phyloP scores from a whole-genome alignment of 495 filamentous ascomycete species.

The Aspergillus haitiensis region DNA sequence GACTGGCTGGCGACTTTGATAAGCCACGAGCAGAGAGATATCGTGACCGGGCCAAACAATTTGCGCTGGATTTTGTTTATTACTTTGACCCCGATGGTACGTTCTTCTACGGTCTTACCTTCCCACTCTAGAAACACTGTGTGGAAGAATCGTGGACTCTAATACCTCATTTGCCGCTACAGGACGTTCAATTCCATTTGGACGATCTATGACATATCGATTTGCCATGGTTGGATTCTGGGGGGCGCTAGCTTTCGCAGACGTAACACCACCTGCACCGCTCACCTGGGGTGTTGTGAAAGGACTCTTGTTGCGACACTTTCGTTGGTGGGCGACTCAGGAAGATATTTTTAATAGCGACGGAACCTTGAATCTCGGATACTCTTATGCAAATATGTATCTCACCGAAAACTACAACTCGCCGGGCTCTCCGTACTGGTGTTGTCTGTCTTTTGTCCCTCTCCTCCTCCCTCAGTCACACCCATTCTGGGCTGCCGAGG shows the following conservation, averaged over 20 bases:
- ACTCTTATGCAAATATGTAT: constrained; percentile 77
- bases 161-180: neutral
- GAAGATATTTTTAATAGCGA: constrained; percentile 69
- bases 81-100: constrained; percentile 68
- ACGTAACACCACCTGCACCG: constrained; percentile 66
- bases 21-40: constrained; percentile 68
- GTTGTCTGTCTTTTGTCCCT: constrained; percentile 72
- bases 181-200: constrained; percentile 66
- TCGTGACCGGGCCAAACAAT: constrained; percentile 61
- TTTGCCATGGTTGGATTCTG: constrained; percentile 83
- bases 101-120: constrained; percentile 17
- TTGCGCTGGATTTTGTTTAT: constrained; percentile 68
- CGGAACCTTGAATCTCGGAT: constrained; percentile 74
- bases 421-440: constrained; percentile 72
- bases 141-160: neutral
- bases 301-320: constrained; percentile 68
- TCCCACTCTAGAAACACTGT: too few species aligned
- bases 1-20: constrained; percentile 67
- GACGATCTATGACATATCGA: constrained; percentile 72
- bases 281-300: constrained; percentile 77
- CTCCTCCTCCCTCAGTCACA: constrained; percentile 65
- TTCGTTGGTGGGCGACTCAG: constrained; percentile 77
- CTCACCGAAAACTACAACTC: constrained; percentile 81
- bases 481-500: constrained; percentile 71
- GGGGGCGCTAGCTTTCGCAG: constrained; percentile 73